A percentile compares a stretch with the other conserved stretches of the same genome.
Conservation (phyloP, 192 early-diverging fungal genomes). For the Podochytrium sp. region DNA sequence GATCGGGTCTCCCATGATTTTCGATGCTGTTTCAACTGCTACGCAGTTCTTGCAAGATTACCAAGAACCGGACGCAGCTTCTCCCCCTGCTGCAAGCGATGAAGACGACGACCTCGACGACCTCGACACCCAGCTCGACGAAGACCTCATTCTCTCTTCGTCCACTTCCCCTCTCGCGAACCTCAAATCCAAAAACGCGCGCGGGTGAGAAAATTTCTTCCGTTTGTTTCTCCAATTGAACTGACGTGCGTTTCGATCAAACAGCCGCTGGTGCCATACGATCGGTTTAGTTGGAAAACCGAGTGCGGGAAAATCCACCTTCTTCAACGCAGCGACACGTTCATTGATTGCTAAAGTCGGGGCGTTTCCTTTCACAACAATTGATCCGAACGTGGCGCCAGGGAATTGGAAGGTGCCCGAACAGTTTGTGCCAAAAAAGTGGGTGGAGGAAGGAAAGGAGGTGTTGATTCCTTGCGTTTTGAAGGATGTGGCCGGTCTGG, state of each 20-base stretch:
- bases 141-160: not conserved
- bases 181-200: slow-evolving; percentile 30
- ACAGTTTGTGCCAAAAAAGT: slow-evolving; percentile 8
- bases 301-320: slow-evolving; percentile 34
- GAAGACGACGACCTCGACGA: not conserved
- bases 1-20: slow-evolving; percentile 14
- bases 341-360: slow-evolving; percentile 24
- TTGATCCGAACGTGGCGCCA: slow-evolving; percentile 32
- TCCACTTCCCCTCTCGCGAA: not conserved
- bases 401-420: slow-evolving; percentile 21
- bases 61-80: not conserved
- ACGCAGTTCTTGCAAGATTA: slow-evolving; percentile 24
- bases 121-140: not conserved
- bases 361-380: slow-evolving; percentile 36
- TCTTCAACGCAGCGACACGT: slow-evolving; percentile 36
- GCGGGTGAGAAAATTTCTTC: too few species aligned
- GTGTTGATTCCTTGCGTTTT: slow-evolving; percentile 29
- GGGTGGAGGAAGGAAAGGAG: slow-evolving; percentile 22
- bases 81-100: not conserved
- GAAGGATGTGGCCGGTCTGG: slow-evolving; percentile 38
- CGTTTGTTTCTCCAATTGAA: too few species aligned
- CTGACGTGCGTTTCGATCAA: too few species aligned
- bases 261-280: slow-evolving; percentile 34
- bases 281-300: slow-evolving; percentile 38
- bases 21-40: slow-evolving; percentile 30